Evolutionary conservation across 148 eudicot species (phyloP).

Genomic region (Drosera capensis): DNA sequence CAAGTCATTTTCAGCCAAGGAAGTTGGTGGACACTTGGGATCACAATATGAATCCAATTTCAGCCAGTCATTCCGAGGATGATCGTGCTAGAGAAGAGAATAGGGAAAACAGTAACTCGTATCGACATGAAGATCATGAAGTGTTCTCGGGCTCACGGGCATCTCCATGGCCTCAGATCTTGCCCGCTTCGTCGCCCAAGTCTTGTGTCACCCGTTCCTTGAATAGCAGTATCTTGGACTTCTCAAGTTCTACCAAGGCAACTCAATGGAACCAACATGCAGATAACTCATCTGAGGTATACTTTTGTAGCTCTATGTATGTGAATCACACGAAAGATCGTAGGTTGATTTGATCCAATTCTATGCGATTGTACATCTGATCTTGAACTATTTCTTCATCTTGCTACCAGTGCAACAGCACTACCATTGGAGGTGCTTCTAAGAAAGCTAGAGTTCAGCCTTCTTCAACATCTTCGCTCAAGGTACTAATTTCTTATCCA

Average conservation of each 20-base stretch:
- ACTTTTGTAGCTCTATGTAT: too few relatives aligned
- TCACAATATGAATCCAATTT: not conserved
- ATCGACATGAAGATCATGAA: not conserved
- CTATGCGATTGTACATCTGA: too few relatives aligned
- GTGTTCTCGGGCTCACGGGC: not conserved
- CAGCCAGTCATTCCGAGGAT: not conserved
- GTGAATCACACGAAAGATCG: too few relatives aligned
- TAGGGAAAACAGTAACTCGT: not conserved
- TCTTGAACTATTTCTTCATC: too few relatives aligned
- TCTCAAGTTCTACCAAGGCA: not conserved
- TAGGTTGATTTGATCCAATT: too few relatives aligned
- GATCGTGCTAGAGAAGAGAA: constrained; percentile 2
- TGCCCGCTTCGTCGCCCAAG: constrained; percentile 2
- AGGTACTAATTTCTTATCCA: constrained; percentile 5
- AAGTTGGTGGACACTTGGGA: not conserved
- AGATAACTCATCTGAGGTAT: not conserved
- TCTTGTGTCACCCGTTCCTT: constrained; percentile 5
- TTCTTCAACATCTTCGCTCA: constrained; percentile 6
- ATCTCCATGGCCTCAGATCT: constrained; percentile 4
- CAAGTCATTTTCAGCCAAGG: constrained; percentile 1
- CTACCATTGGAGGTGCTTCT: constrained; percentile 1
- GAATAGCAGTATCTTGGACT: not conserved
- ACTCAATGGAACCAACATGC: not conserved
- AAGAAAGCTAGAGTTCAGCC: constrained; percentile 9
- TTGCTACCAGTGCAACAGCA: constrained; percentile 5